Evolutionary conservation across 257 asterid genomes (phyloP).

Genomic region (Capsicum rhomboideum): DNA sequence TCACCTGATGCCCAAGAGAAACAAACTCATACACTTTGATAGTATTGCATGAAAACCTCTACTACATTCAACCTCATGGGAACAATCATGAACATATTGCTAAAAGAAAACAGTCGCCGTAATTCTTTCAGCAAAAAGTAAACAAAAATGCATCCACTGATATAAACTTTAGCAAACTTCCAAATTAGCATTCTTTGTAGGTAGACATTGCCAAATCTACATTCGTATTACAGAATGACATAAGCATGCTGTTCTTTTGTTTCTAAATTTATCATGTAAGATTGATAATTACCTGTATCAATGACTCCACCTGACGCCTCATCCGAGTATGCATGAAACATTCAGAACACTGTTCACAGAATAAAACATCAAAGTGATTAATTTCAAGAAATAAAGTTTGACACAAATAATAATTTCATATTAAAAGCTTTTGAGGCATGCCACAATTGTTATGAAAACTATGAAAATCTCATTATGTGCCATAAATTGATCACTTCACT

Average conservation of each 20-base stretch:
- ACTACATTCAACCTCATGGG: neutral
- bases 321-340: conserved; percentile 98
- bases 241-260: neutral
- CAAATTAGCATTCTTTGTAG: neutral
- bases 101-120: neutral
- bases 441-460: neutral
- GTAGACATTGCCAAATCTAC: neutral
- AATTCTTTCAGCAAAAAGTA: neutral
- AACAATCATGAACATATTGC: neutral
- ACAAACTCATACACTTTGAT: neutral
- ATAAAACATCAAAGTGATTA: neutral
- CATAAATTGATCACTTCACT: neutral
- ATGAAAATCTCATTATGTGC: neutral
- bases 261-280: neutral
- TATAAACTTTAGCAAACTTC: neutral
- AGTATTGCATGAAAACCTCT: neutral
- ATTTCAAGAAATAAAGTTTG: neutral
- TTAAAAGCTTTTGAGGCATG: neutral
- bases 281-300: conserved; percentile 56
- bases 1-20: neutral
- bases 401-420: neutral
- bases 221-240: neutral
- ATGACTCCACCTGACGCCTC: conserved; percentile 91
- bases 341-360: conserved; percentile 67
- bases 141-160: neutral